Percentiles rank a stretch among this genome's conserved stretches.
These are phyloP conservation scores for Thalassia testudinum DNA, from an alignment of 116 monocot species.

Conservation along the genomic window DNA sequence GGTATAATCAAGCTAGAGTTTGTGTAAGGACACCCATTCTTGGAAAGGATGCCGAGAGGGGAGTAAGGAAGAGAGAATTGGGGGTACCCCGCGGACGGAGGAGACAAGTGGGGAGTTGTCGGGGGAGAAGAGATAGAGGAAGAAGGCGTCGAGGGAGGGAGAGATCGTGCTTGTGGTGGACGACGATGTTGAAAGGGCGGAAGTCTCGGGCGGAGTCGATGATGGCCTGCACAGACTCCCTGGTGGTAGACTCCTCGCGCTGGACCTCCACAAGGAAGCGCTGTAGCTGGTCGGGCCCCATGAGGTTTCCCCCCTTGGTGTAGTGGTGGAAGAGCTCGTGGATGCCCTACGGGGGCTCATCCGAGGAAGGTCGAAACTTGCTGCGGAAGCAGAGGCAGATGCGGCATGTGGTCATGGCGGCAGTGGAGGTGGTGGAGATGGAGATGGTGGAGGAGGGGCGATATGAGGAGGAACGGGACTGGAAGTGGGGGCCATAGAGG, in stretches of 20 bases:
- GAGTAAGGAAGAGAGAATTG: no score
- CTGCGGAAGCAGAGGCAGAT: conserved; percentile 51
- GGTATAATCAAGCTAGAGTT: no score
- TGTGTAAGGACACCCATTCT: no score
- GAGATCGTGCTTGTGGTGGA: neutral
- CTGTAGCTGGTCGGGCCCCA: conserved; percentile 38
- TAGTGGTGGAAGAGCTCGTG: conserved; percentile 22
- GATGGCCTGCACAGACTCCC: conserved; percentile 25
- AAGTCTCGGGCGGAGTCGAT: conserved; percentile 29
- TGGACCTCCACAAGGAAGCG: conserved; percentile 32
- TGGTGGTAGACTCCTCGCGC: conserved; percentile 13
- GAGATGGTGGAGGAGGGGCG: neutral
- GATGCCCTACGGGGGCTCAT: conserved; percentile 35
- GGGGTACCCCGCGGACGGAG: neutral
- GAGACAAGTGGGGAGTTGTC: conserved; percentile 24
- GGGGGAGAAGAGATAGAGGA: conserved; percentile 30
- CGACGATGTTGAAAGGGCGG: conserved; percentile 4
- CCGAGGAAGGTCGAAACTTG: conserved; percentile 28
- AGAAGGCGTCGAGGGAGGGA: conserved; percentile 20
- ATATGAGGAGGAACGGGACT: no score
- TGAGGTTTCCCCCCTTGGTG: conserved; percentile 15
- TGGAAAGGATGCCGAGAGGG: no score
- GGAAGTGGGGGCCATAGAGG: no score
- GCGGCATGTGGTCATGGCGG: conserved; percentile 24
- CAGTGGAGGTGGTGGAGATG: neutral